These are phyloP conservation scores for Tulasnella sp. DNA, from an alignment of 768 basidiomycete species.

Conservation along the genomic window DNA sequence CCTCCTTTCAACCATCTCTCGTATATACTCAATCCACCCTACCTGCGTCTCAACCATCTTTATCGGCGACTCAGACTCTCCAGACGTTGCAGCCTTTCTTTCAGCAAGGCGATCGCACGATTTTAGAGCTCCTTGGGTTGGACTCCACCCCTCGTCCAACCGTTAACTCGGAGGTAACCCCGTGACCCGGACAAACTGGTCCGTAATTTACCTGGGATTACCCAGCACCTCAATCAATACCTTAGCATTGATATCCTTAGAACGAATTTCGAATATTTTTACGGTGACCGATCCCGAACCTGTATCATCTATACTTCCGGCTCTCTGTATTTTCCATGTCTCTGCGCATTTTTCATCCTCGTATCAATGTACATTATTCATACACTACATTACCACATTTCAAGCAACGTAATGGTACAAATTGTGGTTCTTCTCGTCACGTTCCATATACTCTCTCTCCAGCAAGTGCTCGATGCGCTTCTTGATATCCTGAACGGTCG, in stretches of 20 bases:
- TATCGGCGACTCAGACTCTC: too few species aligned
- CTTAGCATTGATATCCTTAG: too few species aligned
- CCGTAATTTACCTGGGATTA: too few species aligned
- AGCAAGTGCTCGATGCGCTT: constrained; percentile 69
- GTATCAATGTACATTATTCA: neutral
- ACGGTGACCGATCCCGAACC: too few species aligned
- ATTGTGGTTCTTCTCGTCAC: constrained; percentile 60
- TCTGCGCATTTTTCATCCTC: neutral
- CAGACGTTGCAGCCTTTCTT: too few species aligned
- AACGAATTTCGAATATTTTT: too few species aligned
- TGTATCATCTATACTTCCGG: neutral
- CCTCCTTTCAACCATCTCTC: too few species aligned
- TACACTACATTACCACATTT: neutral
- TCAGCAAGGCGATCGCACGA: too few species aligned
- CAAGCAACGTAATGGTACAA: constrained; percentile 57
- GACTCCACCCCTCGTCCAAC: neutral
- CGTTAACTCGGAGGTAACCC: neutral
- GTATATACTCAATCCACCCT: too few species aligned
- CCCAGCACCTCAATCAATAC: too few species aligned
- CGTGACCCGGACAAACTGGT: neutral
- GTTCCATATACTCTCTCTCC: constrained; percentile 46
- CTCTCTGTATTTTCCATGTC: neutral
- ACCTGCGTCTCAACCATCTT: too few species aligned
- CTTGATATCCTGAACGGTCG: constrained; percentile 78
- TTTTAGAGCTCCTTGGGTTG: neutral